These are phyloP conservation scores for Taiwanofungus camphoratus DNA, from an alignment of 1,284 basidiomycete species.

Conservation along the genomic window DNA sequence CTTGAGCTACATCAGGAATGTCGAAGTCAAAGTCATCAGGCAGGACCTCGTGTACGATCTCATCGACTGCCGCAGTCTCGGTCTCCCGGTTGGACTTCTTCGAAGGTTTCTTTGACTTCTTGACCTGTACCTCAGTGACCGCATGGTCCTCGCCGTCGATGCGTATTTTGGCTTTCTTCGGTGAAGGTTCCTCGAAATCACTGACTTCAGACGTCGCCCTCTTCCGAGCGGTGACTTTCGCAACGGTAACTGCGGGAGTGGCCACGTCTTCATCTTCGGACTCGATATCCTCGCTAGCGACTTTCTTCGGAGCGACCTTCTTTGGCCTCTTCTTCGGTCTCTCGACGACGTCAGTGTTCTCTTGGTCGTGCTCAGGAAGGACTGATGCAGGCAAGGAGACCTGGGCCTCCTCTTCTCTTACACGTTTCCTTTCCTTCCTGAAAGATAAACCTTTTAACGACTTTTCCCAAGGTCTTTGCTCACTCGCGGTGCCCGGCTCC, in stretches of 20 bases:
- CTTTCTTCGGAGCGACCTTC: constrained; percentile 30
- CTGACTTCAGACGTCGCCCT: constrained; percentile 23
- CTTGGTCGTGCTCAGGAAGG: constrained; percentile 6
- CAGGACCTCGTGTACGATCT: constrained; percentile 44
- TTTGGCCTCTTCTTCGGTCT: constrained; percentile 42
- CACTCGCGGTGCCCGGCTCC: constrained; percentile 1
- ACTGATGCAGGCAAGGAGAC: constrained; percentile 6
- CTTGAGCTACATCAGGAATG: constrained; percentile 42
- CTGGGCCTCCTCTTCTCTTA: constrained; percentile 29
- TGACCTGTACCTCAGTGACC: constrained; percentile 28
- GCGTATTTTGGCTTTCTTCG: constrained; percentile 28
- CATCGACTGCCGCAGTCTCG: constrained; percentile 25
- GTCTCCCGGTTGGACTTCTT: constrained; percentile 34
- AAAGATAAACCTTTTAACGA: constrained; percentile 63
- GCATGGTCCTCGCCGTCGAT: constrained; percentile 29
- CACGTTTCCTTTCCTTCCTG: constrained; percentile 52
- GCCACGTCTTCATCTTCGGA: constrained; percentile 37
- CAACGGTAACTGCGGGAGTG: constrained; percentile 9
- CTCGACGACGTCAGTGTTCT: constrained; percentile 31
- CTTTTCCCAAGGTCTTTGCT: constrained; percentile 7
- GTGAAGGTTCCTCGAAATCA: constrained; percentile 27
- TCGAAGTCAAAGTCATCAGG: constrained; percentile 46
- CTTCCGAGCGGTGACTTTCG: constrained; percentile 18
- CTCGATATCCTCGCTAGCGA: constrained; percentile 33
- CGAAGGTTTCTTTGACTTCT: constrained; percentile 27